These are phyloP conservation scores for Penicillium brevicompactum DNA, from an alignment of 2,329 filamentous ascomycete genomes.

Conservation along the genomic window DNA sequence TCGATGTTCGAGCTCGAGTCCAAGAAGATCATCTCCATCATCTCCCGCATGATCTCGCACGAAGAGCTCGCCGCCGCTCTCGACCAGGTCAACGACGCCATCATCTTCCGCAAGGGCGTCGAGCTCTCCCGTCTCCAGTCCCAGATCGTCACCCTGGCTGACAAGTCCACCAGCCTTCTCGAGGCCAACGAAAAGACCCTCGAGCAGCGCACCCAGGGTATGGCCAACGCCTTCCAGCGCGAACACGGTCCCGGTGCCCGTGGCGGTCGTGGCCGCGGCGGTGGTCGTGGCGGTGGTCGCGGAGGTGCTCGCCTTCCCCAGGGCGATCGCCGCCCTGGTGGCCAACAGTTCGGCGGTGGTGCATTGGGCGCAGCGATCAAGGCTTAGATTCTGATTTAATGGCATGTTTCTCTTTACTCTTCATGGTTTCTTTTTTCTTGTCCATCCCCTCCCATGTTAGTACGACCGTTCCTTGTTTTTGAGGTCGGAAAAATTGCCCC, in stretches of 20 bases:
- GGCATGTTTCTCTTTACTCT: slow-evolving; percentile 31
- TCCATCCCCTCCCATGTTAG: slow-evolving; percentile 15
- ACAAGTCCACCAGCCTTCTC: slow-evolving; percentile 95
- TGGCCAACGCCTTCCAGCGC: slow-evolving; percentile 90
- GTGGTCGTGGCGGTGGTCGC: slow-evolving; percentile 39
- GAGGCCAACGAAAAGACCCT: slow-evolving; percentile 97
- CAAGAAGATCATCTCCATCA: slow-evolving; percentile 88
- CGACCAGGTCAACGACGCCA: slow-evolving; percentile 94
- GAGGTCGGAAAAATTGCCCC: slow-evolving; percentile 16
- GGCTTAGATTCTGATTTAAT: slow-evolving; percentile 45
- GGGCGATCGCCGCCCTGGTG: slow-evolving; percentile 48
- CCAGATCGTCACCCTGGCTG: slow-evolving; percentile 86
- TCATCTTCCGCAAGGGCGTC: slow-evolving; percentile 99
- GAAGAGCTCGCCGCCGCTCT: slow-evolving; percentile 95
- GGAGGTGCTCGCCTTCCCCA: slow-evolving; percentile 42
- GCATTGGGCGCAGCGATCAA: slow-evolving; percentile 55
- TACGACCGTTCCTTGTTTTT: slow-evolving; percentile 15
- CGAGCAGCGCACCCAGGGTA: slow-evolving; percentile 95
- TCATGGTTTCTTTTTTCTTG: slow-evolving; percentile 26
- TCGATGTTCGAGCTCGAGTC: slow-evolving; percentile 93
- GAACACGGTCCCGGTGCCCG: slow-evolving; percentile 75
- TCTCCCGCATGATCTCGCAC: slow-evolving; percentile 99
- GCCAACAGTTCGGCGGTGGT: slow-evolving; percentile 54
- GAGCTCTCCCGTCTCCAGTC: slow-evolving; percentile 96
- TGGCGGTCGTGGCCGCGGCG: slow-evolving; percentile 61